Base-by-base conservation (phyloP, 352 stramenopile genomes). In the Phytophthora palmivora region DNA sequence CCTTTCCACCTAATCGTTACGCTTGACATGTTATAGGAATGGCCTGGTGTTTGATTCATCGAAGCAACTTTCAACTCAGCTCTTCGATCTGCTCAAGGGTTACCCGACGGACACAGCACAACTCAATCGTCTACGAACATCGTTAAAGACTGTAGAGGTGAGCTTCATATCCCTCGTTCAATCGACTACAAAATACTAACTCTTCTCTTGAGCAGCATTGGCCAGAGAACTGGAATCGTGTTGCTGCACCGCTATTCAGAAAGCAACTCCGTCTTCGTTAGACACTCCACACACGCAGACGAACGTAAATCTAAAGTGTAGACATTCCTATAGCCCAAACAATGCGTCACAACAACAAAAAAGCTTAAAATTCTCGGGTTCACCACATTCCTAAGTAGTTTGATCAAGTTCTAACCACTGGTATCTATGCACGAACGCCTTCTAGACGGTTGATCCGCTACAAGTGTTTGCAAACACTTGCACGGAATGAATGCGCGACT, bases 171-270 rank as follows among this genome's bases (percentile, higher is more conserved):
- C 7, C 33, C 8, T 56, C 37, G 16, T 33, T 16, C 16, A 3
- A 36, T 4, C 15, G 4, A 21, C 43, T n/a, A n/a, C n/a, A n/a
- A 39, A 15, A 22, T 1, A 34, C 24, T 56, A 47, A 57, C n/a
- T 32, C 15, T 8, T 55, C 4, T n/a, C n/a, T n/a, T n/a, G n/a
- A n/a, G n/a, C n/a, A n/a, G 19, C 8, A 92, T 39, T 92, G 83
- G 85, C 83, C 83, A 2, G 79, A 91, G 52, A 89, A 91, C 64
- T 94, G 85, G 85, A 76, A 67, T 12, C 78, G 79, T 39, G 67
- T 84, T 24, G 85, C 83, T 3, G 72, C 74, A 4, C 82, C 85
- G 6, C 52, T 91, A 4, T 94, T 94, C 63, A 74, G 74, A 10
- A 75, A 81, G 47, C 70, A 79, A 21, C 73, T 92, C 6, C 46